Base-by-base conservation (phyloP, 805 yeast species). In the Metschnikowia peoriensis region DNA sequence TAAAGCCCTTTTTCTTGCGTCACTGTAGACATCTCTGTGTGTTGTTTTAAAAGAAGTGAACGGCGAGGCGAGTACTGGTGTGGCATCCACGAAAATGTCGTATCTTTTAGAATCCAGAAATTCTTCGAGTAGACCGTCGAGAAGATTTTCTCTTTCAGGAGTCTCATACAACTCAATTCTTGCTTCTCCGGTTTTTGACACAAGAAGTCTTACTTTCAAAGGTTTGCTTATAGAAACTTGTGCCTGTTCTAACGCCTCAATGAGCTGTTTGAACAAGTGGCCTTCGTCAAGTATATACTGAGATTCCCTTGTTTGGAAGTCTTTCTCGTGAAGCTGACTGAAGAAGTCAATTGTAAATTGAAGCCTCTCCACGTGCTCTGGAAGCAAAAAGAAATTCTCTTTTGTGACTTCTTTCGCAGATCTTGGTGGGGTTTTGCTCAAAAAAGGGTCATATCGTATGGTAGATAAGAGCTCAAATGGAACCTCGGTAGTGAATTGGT, bases 31-130 rank as follows among this genome's bases (percentile, higher is more conserved):
- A 3, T 71, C 72, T 56, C 99, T 75, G 27, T 75, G 69, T 0
- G 97, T 88, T 0, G 98, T 93, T 66, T 93, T 93, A 70, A 91
- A 87, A 5, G 96, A 85, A 0, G 97, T 89, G 68, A 88, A 89
- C 1, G 89, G 88, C 1, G 96, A 82, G 1, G 82, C 78, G 42
- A 77, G 57, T 1, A 80, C 75, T 1, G 83, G 74, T 32, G 75
- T 67, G 0, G 72, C 62, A 63, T 88, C 93, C 4, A 91, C 61
- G 60, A 81, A 83, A 0, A 90, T 83, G 17, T 76, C 80, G 84
- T 88, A 91, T 10, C 50, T 47, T 11, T 54, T 50, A 11, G 53
- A 55, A 1, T 57, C 65, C 7, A 56, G 56, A 22, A 43, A 60
- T 5, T 52, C 41, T 10, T 49, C 55, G 5, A 37, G 46, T 14